phyloP scores from a whole-genome alignment of 2,329 filamentous ascomycete genomes.

The Diplodia corticola region DNA sequence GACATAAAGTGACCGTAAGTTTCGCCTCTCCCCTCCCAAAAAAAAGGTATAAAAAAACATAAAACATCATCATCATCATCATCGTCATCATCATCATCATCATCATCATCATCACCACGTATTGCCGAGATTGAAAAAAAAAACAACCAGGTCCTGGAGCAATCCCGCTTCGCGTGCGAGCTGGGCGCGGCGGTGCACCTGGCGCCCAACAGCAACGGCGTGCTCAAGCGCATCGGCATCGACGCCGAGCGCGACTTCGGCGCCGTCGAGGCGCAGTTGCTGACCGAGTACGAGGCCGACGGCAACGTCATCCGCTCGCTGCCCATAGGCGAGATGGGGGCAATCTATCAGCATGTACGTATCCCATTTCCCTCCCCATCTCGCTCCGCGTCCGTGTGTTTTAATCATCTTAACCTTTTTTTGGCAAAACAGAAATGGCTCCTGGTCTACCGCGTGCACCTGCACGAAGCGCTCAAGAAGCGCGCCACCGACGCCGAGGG shows the following conservation, averaged over 20 bases:
- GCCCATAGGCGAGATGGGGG: neutral
- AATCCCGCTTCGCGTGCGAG: slow-evolving; percentile 58
- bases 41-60: neutral
- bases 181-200: slow-evolving; percentile 63
- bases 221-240: slow-evolving; percentile 52
- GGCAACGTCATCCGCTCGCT: slow-evolving; percentile 12
- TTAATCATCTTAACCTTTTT: too few species aligned
- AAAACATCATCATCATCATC: too few species aligned
- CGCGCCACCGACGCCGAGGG: neutral
- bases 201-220: slow-evolving; percentile 61
- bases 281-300: slow-evolving; percentile 9
- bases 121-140: too few species aligned
- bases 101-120: too few species aligned
- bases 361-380: neutral
- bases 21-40: neutral
- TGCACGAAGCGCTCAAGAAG: slow-evolving; percentile 56
- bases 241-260: slow-evolving; percentile 41
- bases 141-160: slow-evolving; percentile 60
- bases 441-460: slow-evolving; percentile 54
- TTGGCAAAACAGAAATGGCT: slow-evolving; percentile 23
- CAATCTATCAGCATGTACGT: slow-evolving; percentile 1
- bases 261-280: slow-evolving; percentile 23
- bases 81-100: too few species aligned
- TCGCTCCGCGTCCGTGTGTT: too few species aligned
- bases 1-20: slow-evolving; percentile 46